Conservation (phyloP, 2,329 filamentous ascomycete genomes). For the Colletotrichum higginsianum region DNA sequence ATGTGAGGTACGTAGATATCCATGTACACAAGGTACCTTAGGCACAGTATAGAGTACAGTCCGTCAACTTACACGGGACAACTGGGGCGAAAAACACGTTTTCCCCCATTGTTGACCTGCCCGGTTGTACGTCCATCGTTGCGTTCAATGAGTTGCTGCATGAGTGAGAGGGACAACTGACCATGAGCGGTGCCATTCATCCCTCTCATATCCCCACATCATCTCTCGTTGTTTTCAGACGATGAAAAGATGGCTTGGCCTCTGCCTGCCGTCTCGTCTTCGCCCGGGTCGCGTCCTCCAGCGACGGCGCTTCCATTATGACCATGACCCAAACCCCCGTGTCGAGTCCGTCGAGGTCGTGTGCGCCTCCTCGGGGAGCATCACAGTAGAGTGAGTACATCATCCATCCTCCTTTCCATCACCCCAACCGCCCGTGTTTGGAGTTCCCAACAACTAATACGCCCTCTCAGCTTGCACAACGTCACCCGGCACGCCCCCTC, state of each 20-base stretch:
- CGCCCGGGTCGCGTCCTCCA: conserved; percentile 20
- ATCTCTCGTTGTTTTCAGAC: conserved; percentile 21
- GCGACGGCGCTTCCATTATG: conserved; percentile 40
- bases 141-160: conserved; percentile 4
- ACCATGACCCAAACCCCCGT: conserved; percentile 31
- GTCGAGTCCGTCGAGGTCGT: conserved; percentile 61
- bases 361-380: conserved; percentile 64
- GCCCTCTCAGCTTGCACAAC: conserved; percentile 63
- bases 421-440: background rate
- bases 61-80: too few species aligned
- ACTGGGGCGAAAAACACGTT: conserved; percentile 21
- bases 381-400: conserved; percentile 65
- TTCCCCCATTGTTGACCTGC: background rate
- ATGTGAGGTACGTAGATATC: too few species aligned
- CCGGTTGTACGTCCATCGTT: conserved; percentile 18
- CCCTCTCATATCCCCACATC: too few species aligned
- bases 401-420: conserved; percentile 2
- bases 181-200: background rate
- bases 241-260: conserved; percentile 41
- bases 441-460: conserved; percentile 42
- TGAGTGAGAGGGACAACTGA: conserved; percentile 4
- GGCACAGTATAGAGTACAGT: too few species aligned
- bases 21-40: too few species aligned
- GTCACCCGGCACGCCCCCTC: conserved; percentile 53
- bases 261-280: conserved; percentile 32